Base-by-base conservation (phyloP, 2,329 filamentous ascomycete genomes). In the Aspergillus intermedius region DNA sequence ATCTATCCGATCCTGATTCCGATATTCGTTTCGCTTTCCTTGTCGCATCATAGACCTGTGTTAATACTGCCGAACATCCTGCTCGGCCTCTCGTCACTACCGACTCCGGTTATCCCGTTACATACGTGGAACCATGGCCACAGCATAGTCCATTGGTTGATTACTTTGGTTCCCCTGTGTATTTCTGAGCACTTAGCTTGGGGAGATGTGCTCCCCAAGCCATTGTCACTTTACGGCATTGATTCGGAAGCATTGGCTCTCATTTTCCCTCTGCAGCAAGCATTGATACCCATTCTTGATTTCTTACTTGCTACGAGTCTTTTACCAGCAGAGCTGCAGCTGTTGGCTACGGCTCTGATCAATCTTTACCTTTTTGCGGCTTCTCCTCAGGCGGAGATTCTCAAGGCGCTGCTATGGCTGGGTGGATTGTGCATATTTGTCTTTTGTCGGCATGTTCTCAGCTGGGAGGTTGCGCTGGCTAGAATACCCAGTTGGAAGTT, bases 401-500 rank as follows among this genome's bases (percentile, higher is more conserved):
- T 97, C 43, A 93, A 95, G 71, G 83, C 86, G 13, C 73, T 97
- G 47, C 76, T 96, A 48, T 95, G 88, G 87, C 76, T 84, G 41
- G 84, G 91, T n/a, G 90, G 91, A 1, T 67, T 96, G 25, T 78
- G 81, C 42, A 68, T 95, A 13, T 81, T 95, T 46, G 71, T 91
- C 3, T 73, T 81, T 5, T 94, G 89, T 62, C 81, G 82, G 25
- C 78, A 83, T 25, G 80, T 93, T 10, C 80, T 97, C 32, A 79
- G 78, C 59, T 94, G 88, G 87, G 90, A 88, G 42, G 86, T 97
- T 46, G 80, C 85, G 22, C 73, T 98, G 52, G 91, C 91, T 45
- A 80, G 91, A 49, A 88, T 97, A 15, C 93, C 93, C 2, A 89
- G 83, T 59, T 96, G 91, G 89, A 87, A 91, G 40, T 91, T 97